phyloP scores from a whole-genome alignment of 495 filamentous ascomycete genomes.

The Aspergillus bridgeri region DNA sequence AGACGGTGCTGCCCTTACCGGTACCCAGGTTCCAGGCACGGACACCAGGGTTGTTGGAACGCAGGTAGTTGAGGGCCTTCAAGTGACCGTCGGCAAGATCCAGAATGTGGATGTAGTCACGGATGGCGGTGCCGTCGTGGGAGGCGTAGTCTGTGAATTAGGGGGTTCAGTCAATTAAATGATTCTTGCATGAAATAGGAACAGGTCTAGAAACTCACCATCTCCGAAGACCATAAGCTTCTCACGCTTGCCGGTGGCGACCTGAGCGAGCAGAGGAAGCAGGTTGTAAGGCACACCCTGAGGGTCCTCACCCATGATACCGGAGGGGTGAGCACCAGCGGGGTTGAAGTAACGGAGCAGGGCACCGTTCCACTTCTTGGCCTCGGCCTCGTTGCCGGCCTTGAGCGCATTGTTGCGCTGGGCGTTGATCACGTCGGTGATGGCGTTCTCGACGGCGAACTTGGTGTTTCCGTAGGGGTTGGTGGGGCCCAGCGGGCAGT shows the following conservation, averaged over 20 bases:
- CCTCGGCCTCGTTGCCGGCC: constrained; percentile 62
- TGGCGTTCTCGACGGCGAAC: constrained; percentile 82
- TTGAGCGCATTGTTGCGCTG: constrained; percentile 81
- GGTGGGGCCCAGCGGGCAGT: constrained; percentile 92
- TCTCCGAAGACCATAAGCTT: constrained; percentile 94
- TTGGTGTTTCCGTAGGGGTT: constrained; percentile 98
- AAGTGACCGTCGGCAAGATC: constrained; percentile 88
- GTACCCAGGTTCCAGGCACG: constrained; percentile 97
- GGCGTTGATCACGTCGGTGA: constrained; percentile 85
- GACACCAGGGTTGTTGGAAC: constrained; percentile 83
- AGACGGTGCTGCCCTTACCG: constrained; percentile 92
- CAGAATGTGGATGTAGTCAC: constrained; percentile 82
- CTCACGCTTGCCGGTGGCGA: constrained; percentile 90
- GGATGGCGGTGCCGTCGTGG: constrained; percentile 75
- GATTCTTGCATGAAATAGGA: neutral
- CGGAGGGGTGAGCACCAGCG: constrained; percentile 87
- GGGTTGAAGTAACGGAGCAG: constrained; percentile 98
- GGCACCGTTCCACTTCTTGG: constrained; percentile 86
- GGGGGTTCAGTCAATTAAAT: neutral
- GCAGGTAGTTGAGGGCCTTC: constrained; percentile 87
- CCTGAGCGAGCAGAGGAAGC: constrained; percentile 88
- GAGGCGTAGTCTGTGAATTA: constrained; percentile 73
- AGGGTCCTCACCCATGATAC: constrained; percentile 98
- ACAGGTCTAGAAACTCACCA: constrained; percentile 52
- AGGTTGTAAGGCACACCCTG: constrained; percentile 95